These are phyloP conservation scores for Vitis hybrid DNA, from an alignment of 177 flowering plant genomes.

Conservation along the genomic window DNA sequence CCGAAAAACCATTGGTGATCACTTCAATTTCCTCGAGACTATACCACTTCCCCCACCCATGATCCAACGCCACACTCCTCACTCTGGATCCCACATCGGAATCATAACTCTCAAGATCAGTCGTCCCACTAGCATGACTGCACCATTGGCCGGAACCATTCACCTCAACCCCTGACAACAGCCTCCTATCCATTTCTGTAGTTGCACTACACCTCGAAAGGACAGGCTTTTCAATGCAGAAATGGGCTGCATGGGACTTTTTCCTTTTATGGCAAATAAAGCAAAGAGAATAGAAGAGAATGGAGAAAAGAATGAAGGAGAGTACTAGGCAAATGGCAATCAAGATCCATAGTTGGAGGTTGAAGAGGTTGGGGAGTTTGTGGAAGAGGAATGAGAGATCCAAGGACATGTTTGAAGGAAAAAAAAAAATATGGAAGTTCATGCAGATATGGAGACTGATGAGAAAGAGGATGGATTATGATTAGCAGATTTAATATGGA, in stretches of 20 bases:
- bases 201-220: background rate
- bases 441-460: too few species aligned
- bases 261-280: slow-evolving; percentile 2
- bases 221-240: background rate
- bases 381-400: background rate
- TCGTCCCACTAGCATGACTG: background rate
- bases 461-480: too few species aligned
- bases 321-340: slow-evolving; percentile 4
- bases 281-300: slow-evolving; percentile 7
- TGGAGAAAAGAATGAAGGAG: slow-evolving; percentile 5
- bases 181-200: slow-evolving; percentile 18
- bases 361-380: slow-evolving; percentile 20
- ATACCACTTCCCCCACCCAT: slow-evolving; percentile 14
- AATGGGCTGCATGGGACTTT: slow-evolving; percentile 7
- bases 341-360: slow-evolving; percentile 26
- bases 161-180: slow-evolving; percentile 9
- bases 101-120: background rate
- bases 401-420: slow-evolving; percentile 7
- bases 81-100: slow-evolving; percentile 7
- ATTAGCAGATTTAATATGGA: too few species aligned
- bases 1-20: slow-evolving; percentile 28
- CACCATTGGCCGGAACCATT: slow-evolving; percentile 6
- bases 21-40: slow-evolving; percentile 27
- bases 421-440: too few species aligned
- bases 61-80: background rate